phyloP scores from a whole-genome alignment of 805 yeast genomes.

The Saturnispora ahearnii region DNA sequence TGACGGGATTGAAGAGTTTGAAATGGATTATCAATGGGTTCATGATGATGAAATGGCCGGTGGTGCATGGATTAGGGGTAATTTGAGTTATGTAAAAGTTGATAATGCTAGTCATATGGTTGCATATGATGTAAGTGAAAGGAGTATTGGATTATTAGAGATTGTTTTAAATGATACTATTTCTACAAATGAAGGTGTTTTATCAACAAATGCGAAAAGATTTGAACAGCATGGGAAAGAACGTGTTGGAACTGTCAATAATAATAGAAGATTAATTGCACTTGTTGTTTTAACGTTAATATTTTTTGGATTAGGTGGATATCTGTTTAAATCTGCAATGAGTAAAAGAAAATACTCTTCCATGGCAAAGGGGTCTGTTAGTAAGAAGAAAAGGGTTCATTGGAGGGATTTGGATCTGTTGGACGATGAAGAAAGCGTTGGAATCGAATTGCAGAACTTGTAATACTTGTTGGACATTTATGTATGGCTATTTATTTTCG shows the following conservation, averaged over 20 bases:
- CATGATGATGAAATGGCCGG: slow-evolving; percentile 34
- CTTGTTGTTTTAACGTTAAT: slow-evolving; percentile 2
- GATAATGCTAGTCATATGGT: slow-evolving; percentile 88
- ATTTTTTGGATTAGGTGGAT: slow-evolving; percentile 3
- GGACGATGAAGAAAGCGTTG: slow-evolving; percentile 5
- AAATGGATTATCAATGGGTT: slow-evolving; percentile 31
- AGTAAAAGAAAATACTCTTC: slow-evolving; percentile 4
- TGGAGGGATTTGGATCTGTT: slow-evolving; percentile 23
- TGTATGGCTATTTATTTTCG: background rate
- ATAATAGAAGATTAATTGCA: slow-evolving; percentile 4
- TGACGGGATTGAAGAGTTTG: slow-evolving; percentile 7
- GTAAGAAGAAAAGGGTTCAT: slow-evolving; percentile 28
- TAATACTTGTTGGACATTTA: background rate
- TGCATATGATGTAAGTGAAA: slow-evolving; percentile 69
- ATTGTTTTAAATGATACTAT: slow-evolving; percentile 14
- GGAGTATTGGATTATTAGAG: slow-evolving; percentile 65
- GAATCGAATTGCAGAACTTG: background rate
- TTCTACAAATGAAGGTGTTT: slow-evolving; percentile 10
- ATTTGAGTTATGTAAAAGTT: slow-evolving; percentile 67
- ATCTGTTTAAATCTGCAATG: slow-evolving; percentile 4
- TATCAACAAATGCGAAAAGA: background rate
- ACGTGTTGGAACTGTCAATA: background rate
- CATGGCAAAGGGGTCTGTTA: slow-evolving; percentile 8
- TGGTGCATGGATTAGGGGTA: slow-evolving; percentile 42
- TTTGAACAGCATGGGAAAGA: background rate